A percentile compares a stretch with the other conserved stretches of the same genome.
These are phyloP conservation scores for Miscanthus sacchariflorus DNA, from an alignment of 202 grass and related monocot species.

Conservation along the genomic window DNA sequence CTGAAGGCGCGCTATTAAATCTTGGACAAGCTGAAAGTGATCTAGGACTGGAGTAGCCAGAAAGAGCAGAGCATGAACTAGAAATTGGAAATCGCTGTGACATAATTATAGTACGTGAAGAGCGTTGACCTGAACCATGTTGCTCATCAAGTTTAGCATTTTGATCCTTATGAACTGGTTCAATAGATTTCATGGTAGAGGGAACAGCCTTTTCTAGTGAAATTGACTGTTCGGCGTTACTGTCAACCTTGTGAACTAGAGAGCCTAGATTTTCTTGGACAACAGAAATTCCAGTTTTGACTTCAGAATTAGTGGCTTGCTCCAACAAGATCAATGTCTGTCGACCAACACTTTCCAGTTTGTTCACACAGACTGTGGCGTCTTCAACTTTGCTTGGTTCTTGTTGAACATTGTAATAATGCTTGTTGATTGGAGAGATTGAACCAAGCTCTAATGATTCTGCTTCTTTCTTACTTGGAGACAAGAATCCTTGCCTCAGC, in stretches of 20 bases:
- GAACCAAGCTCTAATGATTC: constrained; percentile 30
- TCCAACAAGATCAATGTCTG: constrained; percentile 23
- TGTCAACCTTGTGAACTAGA: constrained; percentile 37
- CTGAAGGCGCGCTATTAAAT: constrained; percentile 66
- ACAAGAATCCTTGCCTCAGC: constrained; percentile 58
- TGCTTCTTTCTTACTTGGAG: constrained; percentile 63
- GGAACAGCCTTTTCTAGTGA: constrained; percentile 40
- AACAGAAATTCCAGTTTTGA: constrained; percentile 33
- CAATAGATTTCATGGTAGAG: constrained; percentile 22
- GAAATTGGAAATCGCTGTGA: constrained; percentile 65
- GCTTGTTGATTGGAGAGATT: constrained; percentile 42
- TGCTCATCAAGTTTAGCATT: constrained; percentile 47
- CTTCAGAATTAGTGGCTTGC: constrained; percentile 10
- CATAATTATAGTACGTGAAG: constrained; percentile 63
- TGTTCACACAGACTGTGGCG: constrained; percentile 29
- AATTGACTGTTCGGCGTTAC: constrained; percentile 15
- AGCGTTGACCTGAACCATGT: constrained; percentile 42
- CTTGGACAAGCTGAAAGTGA: constrained; percentile 59
- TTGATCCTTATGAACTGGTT: constrained; percentile 39
- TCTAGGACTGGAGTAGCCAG: constrained; percentile 49
- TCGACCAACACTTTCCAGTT: constrained; percentile 36
- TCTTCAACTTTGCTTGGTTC: constrained; percentile 39
- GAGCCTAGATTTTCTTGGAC: constrained; percentile 27
- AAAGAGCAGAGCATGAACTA: constrained; percentile 61
- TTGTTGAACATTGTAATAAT: constrained; percentile 37